Percentiles rank a stretch among this genome's conserved stretches.
phyloP scores from a whole-genome alignment of 305 asterid genomes.

The Solanum hybrid region DNA sequence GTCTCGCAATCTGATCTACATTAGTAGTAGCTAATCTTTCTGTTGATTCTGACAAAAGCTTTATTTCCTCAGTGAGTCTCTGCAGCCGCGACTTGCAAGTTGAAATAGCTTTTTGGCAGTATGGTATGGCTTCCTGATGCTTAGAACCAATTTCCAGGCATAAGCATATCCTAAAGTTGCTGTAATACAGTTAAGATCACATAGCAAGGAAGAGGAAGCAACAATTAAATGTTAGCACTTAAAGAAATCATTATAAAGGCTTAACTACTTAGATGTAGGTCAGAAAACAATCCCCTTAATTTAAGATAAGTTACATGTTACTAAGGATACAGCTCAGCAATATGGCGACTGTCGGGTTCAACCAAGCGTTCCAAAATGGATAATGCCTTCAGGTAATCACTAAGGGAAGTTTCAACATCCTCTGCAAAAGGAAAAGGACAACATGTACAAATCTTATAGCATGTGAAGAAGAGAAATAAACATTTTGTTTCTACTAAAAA shows the following conservation, averaged over 20 bases:
- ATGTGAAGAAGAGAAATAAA: neutral
- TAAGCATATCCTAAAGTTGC: conserved; percentile 83
- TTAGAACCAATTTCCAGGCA: conserved; percentile 87
- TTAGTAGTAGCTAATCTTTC: conserved; percentile 21
- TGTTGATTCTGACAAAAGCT: conserved; percentile 20
- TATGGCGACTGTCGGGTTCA: conserved; percentile 77
- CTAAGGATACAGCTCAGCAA: conserved; percentile 93
- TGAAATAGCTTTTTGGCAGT: conserved; percentile 76
- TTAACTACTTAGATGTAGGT: neutral
- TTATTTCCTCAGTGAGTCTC: conserved; percentile 42
- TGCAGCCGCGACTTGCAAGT: conserved; percentile 60
- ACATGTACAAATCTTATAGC: neutral
- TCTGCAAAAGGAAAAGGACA: conserved; percentile 31
- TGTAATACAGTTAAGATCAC: conserved; percentile 35
- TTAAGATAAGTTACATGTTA: neutral
- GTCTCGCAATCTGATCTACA: conserved; percentile 20
- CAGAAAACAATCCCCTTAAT: neutral
- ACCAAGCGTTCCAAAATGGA: conserved; percentile 69
- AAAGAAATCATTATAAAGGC: neutral
- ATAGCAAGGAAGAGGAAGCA: neutral
- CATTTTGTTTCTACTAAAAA: neutral
- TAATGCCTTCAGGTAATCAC: conserved; percentile 82
- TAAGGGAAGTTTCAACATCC: conserved; percentile 83
- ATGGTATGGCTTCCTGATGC: conserved; percentile 80
- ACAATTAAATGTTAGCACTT: neutral